Conservation (phyloP, 2,329 filamentous ascomycete genomes). For the Alternaria panax region DNA sequence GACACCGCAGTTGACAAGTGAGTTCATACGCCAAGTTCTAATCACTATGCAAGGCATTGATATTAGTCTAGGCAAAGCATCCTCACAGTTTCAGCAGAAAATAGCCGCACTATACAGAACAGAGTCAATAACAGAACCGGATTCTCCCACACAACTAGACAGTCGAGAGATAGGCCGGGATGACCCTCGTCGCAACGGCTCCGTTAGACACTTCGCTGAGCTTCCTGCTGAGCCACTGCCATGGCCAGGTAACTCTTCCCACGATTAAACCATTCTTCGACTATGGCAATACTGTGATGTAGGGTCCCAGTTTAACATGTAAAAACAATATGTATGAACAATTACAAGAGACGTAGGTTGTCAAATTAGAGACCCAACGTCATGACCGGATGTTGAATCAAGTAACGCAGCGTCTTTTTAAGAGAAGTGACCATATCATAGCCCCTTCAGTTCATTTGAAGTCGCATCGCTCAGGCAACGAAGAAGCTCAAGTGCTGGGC, state of each 20-base stretch:
- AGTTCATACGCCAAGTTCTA: background rate
- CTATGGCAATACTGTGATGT: background rate
- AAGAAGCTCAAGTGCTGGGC: background rate
- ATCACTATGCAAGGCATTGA: background rate
- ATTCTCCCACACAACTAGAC: conserved; percentile 14
- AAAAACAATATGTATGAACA: background rate
- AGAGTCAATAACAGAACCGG: conserved; percentile 18
- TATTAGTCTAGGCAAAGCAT: background rate
- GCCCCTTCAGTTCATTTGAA: background rate
- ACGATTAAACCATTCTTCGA: background rate
- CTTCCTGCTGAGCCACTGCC: conserved; percentile 18
- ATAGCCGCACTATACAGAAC: background rate
- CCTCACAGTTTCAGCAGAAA: conserved; percentile 1
- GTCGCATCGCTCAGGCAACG: background rate
- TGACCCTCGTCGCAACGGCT: background rate
- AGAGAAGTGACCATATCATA: background rate
- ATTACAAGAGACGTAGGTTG: background rate
- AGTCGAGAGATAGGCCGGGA: conserved; percentile 10
- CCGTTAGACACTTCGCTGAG: conserved; percentile 2
- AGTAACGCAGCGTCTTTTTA: background rate
- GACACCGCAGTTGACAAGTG: conserved; percentile 23
- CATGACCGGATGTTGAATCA: background rate
- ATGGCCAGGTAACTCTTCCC: conserved; percentile 3
- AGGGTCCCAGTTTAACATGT: background rate
- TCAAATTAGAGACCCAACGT: background rate